Base-by-base conservation (phyloP, 1,284 basidiomycete genomes). In the Sanghuangporus sanghuang region DNA sequence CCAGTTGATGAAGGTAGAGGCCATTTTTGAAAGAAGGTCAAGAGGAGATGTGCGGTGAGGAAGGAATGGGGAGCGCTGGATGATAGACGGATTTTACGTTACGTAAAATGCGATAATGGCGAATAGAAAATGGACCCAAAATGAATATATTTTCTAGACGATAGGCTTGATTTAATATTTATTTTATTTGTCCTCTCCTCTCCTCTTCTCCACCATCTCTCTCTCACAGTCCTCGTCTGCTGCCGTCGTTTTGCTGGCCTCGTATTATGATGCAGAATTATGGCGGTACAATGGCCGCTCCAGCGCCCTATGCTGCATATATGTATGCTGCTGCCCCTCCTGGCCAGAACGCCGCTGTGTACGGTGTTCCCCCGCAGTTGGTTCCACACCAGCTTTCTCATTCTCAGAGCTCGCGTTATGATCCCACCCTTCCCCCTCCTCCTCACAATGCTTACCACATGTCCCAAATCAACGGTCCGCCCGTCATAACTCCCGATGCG, bases 1-100 rank as follows among this genome's bases (percentile, higher is more conserved):
- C 93, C 93, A 96, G 71, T 83, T 83, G 73, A 88, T 79, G 79
- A 96, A 94, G 52, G 86, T 86, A 53, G 90, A 90, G 65, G 90
- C 82, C 91, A 93, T 93, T 21, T 35, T 54, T 6, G 32, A 38
- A 38, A 11, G 36, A 3, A 18, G 50, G 49, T 40, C 12, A 46
- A 52, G 55, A 23, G 21, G 12, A 32, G 42, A 36, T 8, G 39
- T 14, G 35, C 6, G 48, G 48, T 39, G 23, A 49, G 50, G 16
- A n/a, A 42, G 40, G 12, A 12, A 6, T 12, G 40, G 40, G 44
- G 21, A 46, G 16, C 16, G 44, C 12, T 46, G 23, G 23, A 32
- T 32, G 23, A 32, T 32, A 32, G 27, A 32, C 27, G 27, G 27
- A 32, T 32, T 32, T 44, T 4, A 18, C 7, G 18, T 54, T 54